phyloP scores from a whole-genome alignment of 2,329 filamentous ascomycete genomes.

The Arthrobotrys iridis region DNA sequence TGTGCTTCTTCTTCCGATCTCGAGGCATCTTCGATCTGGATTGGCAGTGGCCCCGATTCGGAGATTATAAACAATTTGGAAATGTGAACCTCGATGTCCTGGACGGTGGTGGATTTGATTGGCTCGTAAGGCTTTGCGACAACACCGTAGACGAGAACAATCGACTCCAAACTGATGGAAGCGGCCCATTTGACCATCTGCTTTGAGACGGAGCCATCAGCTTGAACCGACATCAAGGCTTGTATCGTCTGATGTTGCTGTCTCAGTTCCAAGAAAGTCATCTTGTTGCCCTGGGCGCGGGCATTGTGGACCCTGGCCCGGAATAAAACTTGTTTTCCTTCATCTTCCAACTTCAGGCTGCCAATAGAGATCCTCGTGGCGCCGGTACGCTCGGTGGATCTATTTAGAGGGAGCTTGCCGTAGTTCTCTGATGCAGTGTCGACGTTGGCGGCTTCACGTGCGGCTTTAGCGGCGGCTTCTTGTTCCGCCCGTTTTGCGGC shows the following conservation, averaged over 20 bases:
- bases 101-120: slow-evolving; percentile 85
- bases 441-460: slow-evolving; percentile 70
- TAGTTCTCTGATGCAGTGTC: slow-evolving; percentile 81
- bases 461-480: slow-evolving; percentile 75
- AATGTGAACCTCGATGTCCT: slow-evolving; percentile 85
- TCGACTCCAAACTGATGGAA: slow-evolving; percentile 79
- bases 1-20: slow-evolving; percentile 65
- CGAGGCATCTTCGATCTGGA: slow-evolving; percentile 67
- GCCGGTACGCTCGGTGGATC: slow-evolving; percentile 67
- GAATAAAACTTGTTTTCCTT: slow-evolving; percentile 59
- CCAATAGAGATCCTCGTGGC: slow-evolving; percentile 71
- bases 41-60: slow-evolving; percentile 69
- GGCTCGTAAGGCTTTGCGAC: slow-evolving; percentile 85
- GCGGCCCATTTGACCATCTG: slow-evolving; percentile 96
- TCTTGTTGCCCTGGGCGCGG: slow-evolving; percentile 86
- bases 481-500: slow-evolving; percentile 76
- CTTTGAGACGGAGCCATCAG: slow-evolving; percentile 74
- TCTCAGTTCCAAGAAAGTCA: slow-evolving; percentile 87
- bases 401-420: slow-evolving; percentile 72
- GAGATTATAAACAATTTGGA: slow-evolving; percentile 83
- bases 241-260: slow-evolving; percentile 83
- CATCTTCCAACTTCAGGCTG: slow-evolving; percentile 63
- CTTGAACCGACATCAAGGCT: slow-evolving; percentile 76
- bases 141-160: slow-evolving; percentile 80
- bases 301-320: slow-evolving; percentile 78